Conservation (phyloP, 768 basidiomycete species). For the Tricholoma sp. region DNA sequence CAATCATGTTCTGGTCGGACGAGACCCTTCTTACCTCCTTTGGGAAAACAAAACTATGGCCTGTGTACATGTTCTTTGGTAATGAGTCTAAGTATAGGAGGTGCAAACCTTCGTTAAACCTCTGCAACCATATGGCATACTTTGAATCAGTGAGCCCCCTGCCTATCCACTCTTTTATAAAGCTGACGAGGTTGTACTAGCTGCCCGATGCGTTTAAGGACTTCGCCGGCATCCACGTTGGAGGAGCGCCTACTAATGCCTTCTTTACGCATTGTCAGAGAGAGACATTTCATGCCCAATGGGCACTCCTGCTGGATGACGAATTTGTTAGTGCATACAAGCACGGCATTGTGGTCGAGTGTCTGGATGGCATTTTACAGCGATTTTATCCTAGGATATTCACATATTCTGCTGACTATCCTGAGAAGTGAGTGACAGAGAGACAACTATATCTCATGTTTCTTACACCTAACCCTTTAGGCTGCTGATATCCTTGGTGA, state of each 20-base stretch:
- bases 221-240: not conserved
- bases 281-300: slow-evolving; percentile 22
- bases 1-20: slow-evolving; percentile 25
- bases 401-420: too few relatives aligned
- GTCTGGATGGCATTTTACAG: slow-evolving; percentile 14
- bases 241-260: not conserved
- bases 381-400: too few relatives aligned
- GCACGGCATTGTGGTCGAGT: slow-evolving; percentile 17
- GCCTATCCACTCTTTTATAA: not conserved
- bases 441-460: too few relatives aligned
- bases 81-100: slow-evolving; percentile 29
- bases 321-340: slow-evolving; percentile 18
- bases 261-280: slow-evolving; percentile 17
- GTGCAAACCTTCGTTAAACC: slow-evolving; percentile 13
- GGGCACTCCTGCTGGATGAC: slow-evolving; percentile 17
- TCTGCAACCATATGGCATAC: slow-evolving; percentile 24
- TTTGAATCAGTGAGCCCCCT: slow-evolving; percentile 17
- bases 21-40: slow-evolving; percentile 24
- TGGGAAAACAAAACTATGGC: slow-evolving; percentile 27
- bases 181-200: not conserved
- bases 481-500: too few relatives aligned
- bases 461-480: too few relatives aligned
- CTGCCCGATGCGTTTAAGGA: slow-evolving; percentile 5
- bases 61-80: slow-evolving; percentile 28
- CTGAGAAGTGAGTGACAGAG: too few relatives aligned